Percentiles rank a stretch among this genome's conserved stretches.
phyloP scores from a whole-genome alignment of 75 land plant genomes.

The Adiantum capillusveneris region DNA sequence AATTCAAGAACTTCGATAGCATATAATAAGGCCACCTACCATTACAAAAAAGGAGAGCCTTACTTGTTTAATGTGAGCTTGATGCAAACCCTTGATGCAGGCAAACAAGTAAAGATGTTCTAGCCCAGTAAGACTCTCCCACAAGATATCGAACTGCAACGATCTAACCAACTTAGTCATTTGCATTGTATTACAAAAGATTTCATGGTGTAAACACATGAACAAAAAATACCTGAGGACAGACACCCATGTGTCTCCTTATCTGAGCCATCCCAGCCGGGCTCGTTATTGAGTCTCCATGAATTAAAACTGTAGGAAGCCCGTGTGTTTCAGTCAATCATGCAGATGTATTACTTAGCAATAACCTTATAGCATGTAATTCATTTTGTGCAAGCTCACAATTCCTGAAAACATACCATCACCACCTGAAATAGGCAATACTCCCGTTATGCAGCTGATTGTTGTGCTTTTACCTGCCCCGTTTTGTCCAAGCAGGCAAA shows the following conservation, averaged over 20 bases:
- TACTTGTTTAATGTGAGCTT: slow-evolving; percentile 8
- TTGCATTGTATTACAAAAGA: too few relatives aligned
- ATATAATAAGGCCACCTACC: background rate
- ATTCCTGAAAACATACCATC: slow-evolving; percentile 12
- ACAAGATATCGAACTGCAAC: slow-evolving; percentile 25
- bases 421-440: slow-evolving; percentile 20
- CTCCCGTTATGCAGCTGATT: slow-evolving; percentile 27
- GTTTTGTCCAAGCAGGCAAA: slow-evolving; percentile 34
- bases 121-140: slow-evolving; percentile 14
- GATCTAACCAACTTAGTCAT: too few relatives aligned
- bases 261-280: slow-evolving; percentile 16
- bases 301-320: slow-evolving; percentile 13
- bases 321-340: too few relatives aligned
- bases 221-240: slow-evolving; percentile 22
- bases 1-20: background rate
- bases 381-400: background rate
- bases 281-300: slow-evolving; percentile 21
- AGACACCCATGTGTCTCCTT: slow-evolving; percentile 21
- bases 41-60: background rate
- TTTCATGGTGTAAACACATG: too few relatives aligned
- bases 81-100: slow-evolving; percentile 22
- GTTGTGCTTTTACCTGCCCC: slow-evolving; percentile 36
- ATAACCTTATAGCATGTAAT: background rate
- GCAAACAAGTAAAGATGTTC: slow-evolving; percentile 28
- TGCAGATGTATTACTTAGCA: background rate